Evolutionary conservation across 768 basidiomycete species (phyloP).

Genomic region (Kwoniella bestiolae): DNA sequence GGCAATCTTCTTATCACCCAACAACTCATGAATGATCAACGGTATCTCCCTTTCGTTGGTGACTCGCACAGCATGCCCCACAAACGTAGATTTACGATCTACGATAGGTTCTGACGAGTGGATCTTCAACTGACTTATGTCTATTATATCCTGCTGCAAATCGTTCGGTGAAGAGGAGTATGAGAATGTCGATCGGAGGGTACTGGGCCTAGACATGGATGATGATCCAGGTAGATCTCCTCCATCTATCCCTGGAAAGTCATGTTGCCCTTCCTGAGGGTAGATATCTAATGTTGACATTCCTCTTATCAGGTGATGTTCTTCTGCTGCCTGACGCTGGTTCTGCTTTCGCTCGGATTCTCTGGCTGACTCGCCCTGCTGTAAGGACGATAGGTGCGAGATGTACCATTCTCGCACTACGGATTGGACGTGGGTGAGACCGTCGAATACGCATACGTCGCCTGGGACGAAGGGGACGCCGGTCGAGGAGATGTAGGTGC

Average conservation of each 20-base stretch:
- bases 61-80: constrained; percentile 82
- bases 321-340: background rate
- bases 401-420: constrained; percentile 49
- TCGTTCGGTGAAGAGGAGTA: constrained; percentile 21
- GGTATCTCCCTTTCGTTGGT: constrained; percentile 74
- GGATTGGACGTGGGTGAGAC: constrained; percentile 47
- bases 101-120: constrained; percentile 76
- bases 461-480: constrained; percentile 54
- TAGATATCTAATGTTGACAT: constrained; percentile 23
- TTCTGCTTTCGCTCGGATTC: constrained; percentile 31
- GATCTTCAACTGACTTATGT: constrained; percentile 62
- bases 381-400: constrained; percentile 18
- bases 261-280: background rate
- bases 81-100: constrained; percentile 82
- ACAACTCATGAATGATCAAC: constrained; percentile 52
- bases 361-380: constrained; percentile 36
- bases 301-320: constrained; percentile 13
- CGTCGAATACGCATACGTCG: constrained; percentile 58
- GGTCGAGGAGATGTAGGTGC: constrained; percentile 54
- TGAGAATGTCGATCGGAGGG: constrained; percentile 39
- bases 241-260: background rate
- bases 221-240: background rate
- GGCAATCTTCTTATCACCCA: constrained; percentile 57
- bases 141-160: background rate
- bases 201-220: constrained; percentile 14